Base-by-base conservation (phyloP, 805 yeast genomes). In the Lachancea kluyveri region DNA sequence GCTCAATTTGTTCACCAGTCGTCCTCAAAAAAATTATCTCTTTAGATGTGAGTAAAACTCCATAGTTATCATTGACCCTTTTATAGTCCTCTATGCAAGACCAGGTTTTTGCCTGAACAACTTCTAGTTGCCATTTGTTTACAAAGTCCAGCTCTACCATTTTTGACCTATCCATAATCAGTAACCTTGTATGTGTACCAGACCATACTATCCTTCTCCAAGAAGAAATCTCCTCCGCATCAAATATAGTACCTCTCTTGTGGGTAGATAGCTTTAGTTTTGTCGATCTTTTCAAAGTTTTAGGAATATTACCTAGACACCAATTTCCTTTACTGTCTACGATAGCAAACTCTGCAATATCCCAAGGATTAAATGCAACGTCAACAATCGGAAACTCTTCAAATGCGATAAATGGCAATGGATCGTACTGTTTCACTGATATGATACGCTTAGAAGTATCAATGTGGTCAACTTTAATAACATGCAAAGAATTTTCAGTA, bases 1-100 rank as follows among this genome's bases (percentile, higher is more conserved):
- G 64, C 18, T 57, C 57, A n/a, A 73, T 48, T 3, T 57, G 53
- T 6, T 41, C 47, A 1, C 58, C 55, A 10, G 42, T 33, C 8
- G 61, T 39, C 12, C 55, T 61, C 12, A 79, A 43, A 66, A 87
- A 60, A 0, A 74, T 67, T 6, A 87, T 31, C 44, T 82, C 88
- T 35, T 68, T 72, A 1, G 86, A 68, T 0, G 94, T 83, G 17
- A 86, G 56, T 5, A 82, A 45, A 24, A 80, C 66, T 3, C 68
- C 57, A 37, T 65, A 60, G 3, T 57, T 42, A 6, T 52, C 63
- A 23, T 48, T 48, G 8, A 62, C 51, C 25, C 51, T 50, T 13
- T 36, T 45, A 31, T 68, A 53, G 33, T 75, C 84, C 26, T 68
- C 51, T 2, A 79, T 41, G 21, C 56, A 52, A 0, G 79, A 65